phyloP scores from a whole-genome alignment of 352 stramenopile species.

The Globisporangium lucens region DNA sequence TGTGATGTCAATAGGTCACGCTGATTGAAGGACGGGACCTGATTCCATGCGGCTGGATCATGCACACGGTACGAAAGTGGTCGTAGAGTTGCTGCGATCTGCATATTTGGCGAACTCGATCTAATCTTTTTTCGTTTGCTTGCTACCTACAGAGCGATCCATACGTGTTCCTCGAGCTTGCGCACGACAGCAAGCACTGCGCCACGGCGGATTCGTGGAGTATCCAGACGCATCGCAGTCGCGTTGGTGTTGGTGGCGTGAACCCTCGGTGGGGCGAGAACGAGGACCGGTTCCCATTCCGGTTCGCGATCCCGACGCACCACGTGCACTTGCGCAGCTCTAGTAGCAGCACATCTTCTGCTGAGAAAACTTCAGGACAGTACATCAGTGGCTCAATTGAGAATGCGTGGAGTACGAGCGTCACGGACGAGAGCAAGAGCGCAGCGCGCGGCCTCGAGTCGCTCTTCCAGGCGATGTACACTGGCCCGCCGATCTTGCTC shows the following conservation, averaged over 20 bases:
- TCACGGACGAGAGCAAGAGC: slow-evolving; percentile 26
- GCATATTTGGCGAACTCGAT: background rate
- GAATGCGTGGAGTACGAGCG: slow-evolving; percentile 44
- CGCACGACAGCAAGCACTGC: slow-evolving; percentile 25
- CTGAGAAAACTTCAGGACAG: background rate
- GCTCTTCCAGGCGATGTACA: slow-evolving; percentile 61
- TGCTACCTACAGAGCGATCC: slow-evolving; percentile 46
- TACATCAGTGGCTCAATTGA: slow-evolving; percentile 2
- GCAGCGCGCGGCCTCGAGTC: slow-evolving; percentile 48
- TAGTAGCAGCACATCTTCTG: slow-evolving; percentile 1
- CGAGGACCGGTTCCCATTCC: slow-evolving; percentile 67
- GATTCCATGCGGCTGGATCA: slow-evolving; percentile 63
- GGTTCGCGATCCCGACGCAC: slow-evolving; percentile 77
- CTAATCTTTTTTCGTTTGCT: background rate
- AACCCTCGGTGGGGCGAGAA: slow-evolving; percentile 50
- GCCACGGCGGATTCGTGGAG: slow-evolving; percentile 63
- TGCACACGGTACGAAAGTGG: slow-evolving; percentile 38
- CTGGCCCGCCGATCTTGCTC: slow-evolving; percentile 52
- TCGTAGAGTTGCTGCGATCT: background rate
- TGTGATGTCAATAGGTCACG: slow-evolving; percentile 35
- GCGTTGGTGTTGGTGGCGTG: slow-evolving; percentile 42
- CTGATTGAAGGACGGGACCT: slow-evolving; percentile 71
- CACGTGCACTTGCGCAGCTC: slow-evolving; percentile 36
- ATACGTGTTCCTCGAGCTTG: slow-evolving; percentile 75
- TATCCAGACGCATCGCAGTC: slow-evolving; percentile 72